Percentiles rank a stretch among this genome's conserved stretches.
Conservation (phyloP, 1,284 basidiomycete genomes). For the Cryptococcus neoformans region DNA sequence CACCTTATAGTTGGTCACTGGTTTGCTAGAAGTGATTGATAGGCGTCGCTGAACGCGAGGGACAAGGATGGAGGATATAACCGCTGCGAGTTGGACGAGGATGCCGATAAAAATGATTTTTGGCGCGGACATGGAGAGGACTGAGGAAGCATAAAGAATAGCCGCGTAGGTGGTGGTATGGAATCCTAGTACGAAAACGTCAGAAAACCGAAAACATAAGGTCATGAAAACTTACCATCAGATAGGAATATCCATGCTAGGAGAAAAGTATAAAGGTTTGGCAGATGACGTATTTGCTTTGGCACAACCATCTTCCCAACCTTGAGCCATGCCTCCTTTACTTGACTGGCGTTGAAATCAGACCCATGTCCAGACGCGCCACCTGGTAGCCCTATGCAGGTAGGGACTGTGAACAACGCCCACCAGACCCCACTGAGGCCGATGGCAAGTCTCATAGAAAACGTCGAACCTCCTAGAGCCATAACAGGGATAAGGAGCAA, state of each 20-base stretch:
- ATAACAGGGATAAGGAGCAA: slow-evolving; percentile 73
- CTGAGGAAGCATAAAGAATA: slow-evolving; percentile 46
- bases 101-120: slow-evolving; percentile 50
- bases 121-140: slow-evolving; percentile 50
- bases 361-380: slow-evolving; percentile 41
- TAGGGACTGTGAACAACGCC: slow-evolving; percentile 72
- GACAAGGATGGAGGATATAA: slow-evolving; percentile 44
- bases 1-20: slow-evolving; percentile 64
- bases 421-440: slow-evolving; percentile 80
- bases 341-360: slow-evolving; percentile 8
- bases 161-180: slow-evolving; percentile 46
- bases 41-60: slow-evolving; percentile 48
- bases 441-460: slow-evolving; percentile 70
- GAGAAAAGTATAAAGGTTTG: slow-evolving; percentile 80
- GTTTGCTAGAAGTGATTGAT: slow-evolving; percentile 17
- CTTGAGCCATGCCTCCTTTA: slow-evolving; percentile 32
- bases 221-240: slow-evolving; percentile 60
- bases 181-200: slow-evolving; percentile 26
- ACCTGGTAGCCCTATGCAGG: slow-evolving; percentile 65
- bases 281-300: slow-evolving; percentile 65
- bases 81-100: slow-evolving; percentile 45
- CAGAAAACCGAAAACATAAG: neutral
- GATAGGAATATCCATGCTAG: slow-evolving; percentile 88
- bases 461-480: slow-evolving; percentile 63
- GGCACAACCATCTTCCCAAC: slow-evolving; percentile 61